A percentile compares a stretch with the other conserved stretches of the same genome.
Evolutionary conservation across 2,329 filamentous ascomycete genomes (phyloP).

Genomic region (Aspergillus oerlinghausenensis): DNA sequence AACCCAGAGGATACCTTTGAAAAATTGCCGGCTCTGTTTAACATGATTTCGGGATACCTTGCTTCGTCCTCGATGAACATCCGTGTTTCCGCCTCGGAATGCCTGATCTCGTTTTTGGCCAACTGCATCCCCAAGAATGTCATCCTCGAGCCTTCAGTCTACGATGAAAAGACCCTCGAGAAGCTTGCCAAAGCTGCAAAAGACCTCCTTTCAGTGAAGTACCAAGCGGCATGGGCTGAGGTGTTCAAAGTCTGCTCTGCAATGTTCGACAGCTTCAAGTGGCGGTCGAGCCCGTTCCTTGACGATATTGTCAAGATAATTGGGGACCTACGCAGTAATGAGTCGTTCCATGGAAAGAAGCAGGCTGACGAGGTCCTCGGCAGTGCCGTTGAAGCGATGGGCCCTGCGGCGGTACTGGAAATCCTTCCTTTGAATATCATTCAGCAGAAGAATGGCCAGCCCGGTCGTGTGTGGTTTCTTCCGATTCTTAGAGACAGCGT

Average conservation of each 20-base stretch:
- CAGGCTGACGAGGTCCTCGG: constrained; percentile 88
- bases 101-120: constrained; percentile 84
- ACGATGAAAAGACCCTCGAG: constrained; percentile 83
- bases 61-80: constrained; percentile 89
- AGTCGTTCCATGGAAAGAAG: constrained; percentile 89
- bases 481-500: constrained; percentile 86
- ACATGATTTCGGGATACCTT: constrained; percentile 73
- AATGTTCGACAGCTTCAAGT: constrained; percentile 81
- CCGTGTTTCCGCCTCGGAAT: constrained; percentile 88
- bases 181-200: constrained; percentile 69
- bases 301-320: constrained; percentile 70
- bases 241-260: constrained; percentile 84
- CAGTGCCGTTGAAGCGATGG: constrained; percentile 83
- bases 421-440: constrained; percentile 82
- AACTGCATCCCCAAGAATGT: constrained; percentile 83
- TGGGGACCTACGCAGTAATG: constrained; percentile 80
- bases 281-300: constrained; percentile 77
- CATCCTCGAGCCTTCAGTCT: constrained; percentile 82
- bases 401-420: constrained; percentile 74
- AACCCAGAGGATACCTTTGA: constrained; percentile 87
- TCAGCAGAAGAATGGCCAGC: constrained; percentile 69
- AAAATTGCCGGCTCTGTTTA: constrained; percentile 81
- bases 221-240: constrained; percentile 90
- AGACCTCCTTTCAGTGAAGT: constrained; percentile 79
- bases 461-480: constrained; percentile 89